Conservation (phyloP, 2,329 filamentous ascomycete species). For the Calonectria pseudoturangicola region DNA sequence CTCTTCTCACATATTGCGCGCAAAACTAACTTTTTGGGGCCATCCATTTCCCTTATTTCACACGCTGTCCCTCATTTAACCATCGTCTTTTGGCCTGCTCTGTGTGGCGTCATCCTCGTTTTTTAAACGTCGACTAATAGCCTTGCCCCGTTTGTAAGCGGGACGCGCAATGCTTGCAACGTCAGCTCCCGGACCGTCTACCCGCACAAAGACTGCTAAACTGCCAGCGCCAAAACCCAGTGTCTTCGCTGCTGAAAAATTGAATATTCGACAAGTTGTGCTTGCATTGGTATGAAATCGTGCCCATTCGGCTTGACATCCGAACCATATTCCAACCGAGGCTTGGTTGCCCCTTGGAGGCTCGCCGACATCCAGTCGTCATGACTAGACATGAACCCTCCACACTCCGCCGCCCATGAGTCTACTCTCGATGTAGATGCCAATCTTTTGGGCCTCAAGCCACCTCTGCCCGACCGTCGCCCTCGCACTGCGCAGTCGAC, state of each 20-base stretch:
- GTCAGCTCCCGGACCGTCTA: conserved; percentile 49
- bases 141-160: conserved; percentile 54
- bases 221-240: conserved; percentile 26
- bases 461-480: conserved; percentile 58
- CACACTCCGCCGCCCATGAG: conserved; percentile 51
- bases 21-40: neutral
- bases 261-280: neutral
- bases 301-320: conserved; percentile 2
- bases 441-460: conserved; percentile 55
- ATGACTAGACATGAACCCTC: conserved; percentile 54
- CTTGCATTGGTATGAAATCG: conserved; percentile 29
- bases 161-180: conserved; percentile 61
- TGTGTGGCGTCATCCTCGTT: conserved; percentile 49
- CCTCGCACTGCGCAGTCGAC: conserved; percentile 55
- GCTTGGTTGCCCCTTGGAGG: conserved; percentile 35
- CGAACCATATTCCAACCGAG: conserved; percentile 16
- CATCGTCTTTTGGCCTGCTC: neutral
- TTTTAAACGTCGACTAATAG: conserved; percentile 46
- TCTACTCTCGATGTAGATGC: conserved; percentile 36
- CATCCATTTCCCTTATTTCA: neutral
- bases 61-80: conserved; percentile 2
- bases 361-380: conserved; percentile 44
- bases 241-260: conserved; percentile 5
- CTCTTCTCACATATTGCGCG: neutral
- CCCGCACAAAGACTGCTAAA: conserved; percentile 27